Evolutionary conservation across 2,329 filamentous ascomycete species (phyloP).

Genomic region (Penicillium fuscoglaucum): DNA sequence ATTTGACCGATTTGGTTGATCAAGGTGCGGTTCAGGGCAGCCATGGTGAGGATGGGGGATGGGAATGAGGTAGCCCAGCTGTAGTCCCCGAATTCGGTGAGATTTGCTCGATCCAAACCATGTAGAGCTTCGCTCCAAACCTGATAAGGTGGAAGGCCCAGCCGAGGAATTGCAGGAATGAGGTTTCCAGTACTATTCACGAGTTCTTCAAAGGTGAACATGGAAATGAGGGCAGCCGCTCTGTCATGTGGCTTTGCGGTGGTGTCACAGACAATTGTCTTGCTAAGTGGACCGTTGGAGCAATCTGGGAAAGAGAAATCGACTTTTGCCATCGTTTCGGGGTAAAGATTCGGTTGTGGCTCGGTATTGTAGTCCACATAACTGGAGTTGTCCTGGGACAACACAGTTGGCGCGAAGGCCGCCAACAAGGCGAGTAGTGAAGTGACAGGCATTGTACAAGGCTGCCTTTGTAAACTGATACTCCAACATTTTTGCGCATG

Average conservation of each 20-base stretch:
- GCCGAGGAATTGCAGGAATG: constrained; percentile 53
- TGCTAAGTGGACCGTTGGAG: constrained; percentile 50
- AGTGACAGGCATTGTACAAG: constrained; percentile 18
- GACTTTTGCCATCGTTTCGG: constrained; percentile 22
- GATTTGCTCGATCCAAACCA: constrained; percentile 61
- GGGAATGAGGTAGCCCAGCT: constrained; percentile 66
- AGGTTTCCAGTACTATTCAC: constrained; percentile 55
- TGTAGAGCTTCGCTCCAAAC: constrained; percentile 64
- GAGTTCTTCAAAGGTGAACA: constrained; percentile 56
- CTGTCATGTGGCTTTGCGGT: constrained; percentile 43
- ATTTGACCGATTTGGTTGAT: constrained; percentile 58
- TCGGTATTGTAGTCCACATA: constrained; percentile 30
- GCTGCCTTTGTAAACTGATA: not conserved
- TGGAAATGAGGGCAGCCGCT: constrained; percentile 51
- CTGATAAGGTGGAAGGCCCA: constrained; percentile 60
- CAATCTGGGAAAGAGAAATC: constrained; percentile 52
- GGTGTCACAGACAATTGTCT: constrained; percentile 54
- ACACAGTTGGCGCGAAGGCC: constrained; percentile 22
- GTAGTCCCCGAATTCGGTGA: constrained; percentile 55
- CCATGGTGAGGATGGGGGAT: constrained; percentile 61
- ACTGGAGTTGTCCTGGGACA: constrained; percentile 31
- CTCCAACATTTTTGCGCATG: not conserved
- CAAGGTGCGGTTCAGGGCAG: constrained; percentile 64
- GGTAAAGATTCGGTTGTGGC: constrained; percentile 28
- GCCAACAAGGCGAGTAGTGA: constrained; percentile 23